Base-by-base conservation (phyloP, 108 stramenopile genomes). In the Mayamaea pseudoterrestris region DNA sequence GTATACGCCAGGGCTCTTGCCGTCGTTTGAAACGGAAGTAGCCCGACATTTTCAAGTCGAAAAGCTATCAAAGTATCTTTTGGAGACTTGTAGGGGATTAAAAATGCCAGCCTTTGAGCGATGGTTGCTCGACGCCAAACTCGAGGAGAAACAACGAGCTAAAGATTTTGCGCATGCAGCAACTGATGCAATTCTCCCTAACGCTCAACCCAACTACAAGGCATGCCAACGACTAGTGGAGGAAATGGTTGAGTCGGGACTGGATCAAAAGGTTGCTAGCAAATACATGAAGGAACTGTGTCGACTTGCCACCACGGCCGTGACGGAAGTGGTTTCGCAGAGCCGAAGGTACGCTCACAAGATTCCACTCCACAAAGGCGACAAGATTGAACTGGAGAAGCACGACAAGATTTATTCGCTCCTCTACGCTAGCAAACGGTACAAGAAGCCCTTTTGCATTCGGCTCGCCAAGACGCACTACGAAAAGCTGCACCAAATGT, bases 81-180 rank as follows among this genome's bases (percentile, higher is more conserved):
- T 84, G 28, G 16, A 61, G 14, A 46, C 63, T 14, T 9, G 32
- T 11, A 9, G 13, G 32, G 60, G 58, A 43, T 9, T 80, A 0
- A 66, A 78, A 14, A 85, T 85, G 79, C 79, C 83, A 6, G 35
- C 62, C 0, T 85, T 85, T 57, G 83, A 85, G 48, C 45, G 83
- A 30, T 85, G 79, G 79, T 39, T 80, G 13, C 11, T 85, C n/a
- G 83, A 85, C 50, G 60, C 76, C 0, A 78, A 68, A 32, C 32
- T 76, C 13, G 83, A 85, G 51, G 51, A 67, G 58, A 32, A 44
- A 54, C 40, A 39, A 12, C 11, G 32, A 11, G 12, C 17, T 51
- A 31, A 56, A 27, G 44, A 37, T n/a, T 36, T 20, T 13, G 27
- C 28, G 2, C 13, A 11, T 13, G 13, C 9, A 13, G 13, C 13